phyloP scores from a whole-genome alignment of 2,329 filamentous ascomycete species.

The Colletotrichum acutatum region DNA sequence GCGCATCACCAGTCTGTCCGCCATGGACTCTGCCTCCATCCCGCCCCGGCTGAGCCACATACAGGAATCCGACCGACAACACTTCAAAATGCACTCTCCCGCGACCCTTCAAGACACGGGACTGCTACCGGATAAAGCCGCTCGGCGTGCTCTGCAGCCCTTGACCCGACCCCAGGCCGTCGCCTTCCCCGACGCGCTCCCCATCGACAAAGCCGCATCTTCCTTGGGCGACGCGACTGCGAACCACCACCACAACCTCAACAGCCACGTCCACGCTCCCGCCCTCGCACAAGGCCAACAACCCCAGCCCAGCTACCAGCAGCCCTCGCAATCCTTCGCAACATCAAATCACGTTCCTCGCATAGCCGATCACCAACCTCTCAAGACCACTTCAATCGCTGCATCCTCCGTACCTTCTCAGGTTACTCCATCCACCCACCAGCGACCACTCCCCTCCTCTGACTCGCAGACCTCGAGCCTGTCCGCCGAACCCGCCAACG shows the following conservation, averaged over 20 bases:
- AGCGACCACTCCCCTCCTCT: slow-evolving; percentile 37
- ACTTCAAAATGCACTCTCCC: slow-evolving; percentile 25
- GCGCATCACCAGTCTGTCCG: slow-evolving; percentile 19
- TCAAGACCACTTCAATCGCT: slow-evolving; percentile 38
- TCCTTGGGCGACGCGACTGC: slow-evolving; percentile 33
- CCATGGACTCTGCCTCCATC: slow-evolving; percentile 34
- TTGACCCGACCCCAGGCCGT: slow-evolving; percentile 1
- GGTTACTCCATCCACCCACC: slow-evolving; percentile 11
- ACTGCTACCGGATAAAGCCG: slow-evolving; percentile 16
- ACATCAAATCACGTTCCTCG: neutral
- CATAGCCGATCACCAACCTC: slow-evolving; percentile 33
- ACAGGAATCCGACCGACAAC: slow-evolving; percentile 18
- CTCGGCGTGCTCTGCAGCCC: slow-evolving; percentile 9
- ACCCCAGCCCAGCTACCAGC: neutral
- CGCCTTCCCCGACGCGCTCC: slow-evolving; percentile 15
- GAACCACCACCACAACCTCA: slow-evolving; percentile 20
- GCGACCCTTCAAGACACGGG: slow-evolving; percentile 7
- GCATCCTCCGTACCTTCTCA: slow-evolving; percentile 37
- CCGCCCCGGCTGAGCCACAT: slow-evolving; percentile 30
- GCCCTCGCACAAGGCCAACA: neutral
- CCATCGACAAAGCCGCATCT: slow-evolving; percentile 12
- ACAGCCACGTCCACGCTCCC: neutral
- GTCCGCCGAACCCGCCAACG: slow-evolving; percentile 42
- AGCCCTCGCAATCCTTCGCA: neutral
- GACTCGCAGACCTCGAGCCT: slow-evolving; percentile 43